Evolutionary conservation across 805 yeast genomes (phyloP).

Genomic region (Ogataea trehaloabstinens): DNA sequence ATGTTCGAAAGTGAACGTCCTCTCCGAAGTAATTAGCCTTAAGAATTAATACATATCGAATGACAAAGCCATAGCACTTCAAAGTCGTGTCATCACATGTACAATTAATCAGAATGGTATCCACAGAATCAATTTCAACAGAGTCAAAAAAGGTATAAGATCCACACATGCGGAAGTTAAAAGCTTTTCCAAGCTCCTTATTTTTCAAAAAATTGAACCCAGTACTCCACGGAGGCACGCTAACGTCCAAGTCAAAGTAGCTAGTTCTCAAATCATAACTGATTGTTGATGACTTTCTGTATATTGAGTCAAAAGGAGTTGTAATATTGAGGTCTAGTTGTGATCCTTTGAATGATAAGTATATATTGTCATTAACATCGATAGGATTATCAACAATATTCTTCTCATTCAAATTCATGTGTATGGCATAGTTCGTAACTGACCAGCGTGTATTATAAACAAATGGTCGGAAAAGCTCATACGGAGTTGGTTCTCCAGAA

Average conservation of each 20-base stretch:
- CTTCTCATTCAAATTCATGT: conserved; percentile 77
- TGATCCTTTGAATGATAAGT: conserved; percentile 69
- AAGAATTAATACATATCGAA: conserved; percentile 70
- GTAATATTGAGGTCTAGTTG: conserved; percentile 42
- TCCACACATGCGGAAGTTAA: conserved; percentile 60
- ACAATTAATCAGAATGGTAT: conserved; percentile 64
- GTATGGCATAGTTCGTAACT: conserved; percentile 54
- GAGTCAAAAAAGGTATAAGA: conserved; percentile 59
- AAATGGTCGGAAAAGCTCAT: conserved; percentile 76
- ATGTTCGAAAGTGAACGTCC: conserved; percentile 73
- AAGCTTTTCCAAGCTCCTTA: conserved; percentile 65
- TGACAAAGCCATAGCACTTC: conserved; percentile 74
- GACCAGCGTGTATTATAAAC: conserved; percentile 61
- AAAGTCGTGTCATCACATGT: conserved; percentile 65
- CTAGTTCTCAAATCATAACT: conserved; percentile 55
- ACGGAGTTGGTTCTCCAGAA: conserved; percentile 66
- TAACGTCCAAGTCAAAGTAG: conserved; percentile 57
- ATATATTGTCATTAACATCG: conserved; percentile 78
- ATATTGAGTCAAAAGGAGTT: conserved; percentile 60
- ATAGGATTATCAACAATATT: conserved; percentile 88
- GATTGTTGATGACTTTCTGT: conserved; percentile 50
- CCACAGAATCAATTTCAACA: conserved; percentile 65
- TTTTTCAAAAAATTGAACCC: conserved; percentile 63
- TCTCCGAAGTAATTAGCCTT: conserved; percentile 92
- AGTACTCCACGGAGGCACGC: conserved; percentile 93